These are phyloP conservation scores for Heterobasidion irregulare DNA, from an alignment of 1,284 basidiomycete genomes.

Conservation along the genomic window DNA sequence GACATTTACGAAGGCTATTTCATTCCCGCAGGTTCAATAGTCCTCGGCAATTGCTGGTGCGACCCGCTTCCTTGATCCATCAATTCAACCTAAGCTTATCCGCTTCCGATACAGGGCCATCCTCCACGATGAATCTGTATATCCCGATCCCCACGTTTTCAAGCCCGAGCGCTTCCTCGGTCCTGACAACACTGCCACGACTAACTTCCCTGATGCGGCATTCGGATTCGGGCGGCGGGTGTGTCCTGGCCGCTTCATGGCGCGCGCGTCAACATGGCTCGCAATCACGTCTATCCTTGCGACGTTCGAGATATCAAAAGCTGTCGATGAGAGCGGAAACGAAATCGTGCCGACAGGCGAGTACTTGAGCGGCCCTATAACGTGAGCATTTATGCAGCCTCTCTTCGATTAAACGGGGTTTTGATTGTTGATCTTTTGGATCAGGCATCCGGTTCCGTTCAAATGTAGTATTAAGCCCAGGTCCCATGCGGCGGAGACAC, in stretches of 20 bases:
- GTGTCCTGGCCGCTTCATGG: slow-evolving; percentile 3
- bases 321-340: neutral
- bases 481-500: neutral
- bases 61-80: neutral
- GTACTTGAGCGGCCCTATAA: neutral
- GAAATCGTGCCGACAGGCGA: neutral
- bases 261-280: slow-evolving; percentile 14
- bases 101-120: slow-evolving; percentile 5
- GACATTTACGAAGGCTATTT: slow-evolving; percentile 12
- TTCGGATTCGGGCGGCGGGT: slow-evolving; percentile 16
- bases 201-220: slow-evolving; percentile 3
- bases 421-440: neutral
- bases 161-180: slow-evolving; percentile 14
- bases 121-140: slow-evolving; percentile 8
- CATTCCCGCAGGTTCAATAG: slow-evolving; percentile 10
- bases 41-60: slow-evolving; percentile 9
- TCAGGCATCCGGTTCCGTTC: neutral
- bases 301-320: neutral
- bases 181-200: neutral
- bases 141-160: slow-evolving; percentile 10
- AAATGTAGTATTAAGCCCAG: neutral
- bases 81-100: neutral
- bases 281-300: slow-evolving; percentile 11
- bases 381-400: neutral
- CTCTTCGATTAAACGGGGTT: neutral